Evolutionary conservation across 495 filamentous ascomycete genomes (phyloP), one percentile per base, ranked within the genome.

Genomic region (Aspergillus indologenus): DNA sequence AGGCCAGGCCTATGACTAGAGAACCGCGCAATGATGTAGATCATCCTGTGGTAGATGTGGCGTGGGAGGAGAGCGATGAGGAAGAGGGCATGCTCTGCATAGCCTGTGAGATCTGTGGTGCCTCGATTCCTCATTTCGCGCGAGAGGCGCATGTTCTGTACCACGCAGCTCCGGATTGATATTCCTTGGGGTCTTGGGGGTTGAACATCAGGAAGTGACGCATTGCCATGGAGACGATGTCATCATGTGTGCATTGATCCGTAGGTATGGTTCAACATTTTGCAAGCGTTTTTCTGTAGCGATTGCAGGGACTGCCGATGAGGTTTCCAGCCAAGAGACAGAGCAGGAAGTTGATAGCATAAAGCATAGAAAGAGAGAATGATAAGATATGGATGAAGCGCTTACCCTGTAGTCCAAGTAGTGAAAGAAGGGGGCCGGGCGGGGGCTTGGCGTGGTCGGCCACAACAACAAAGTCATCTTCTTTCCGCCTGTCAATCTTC

Each of bases 121-220:
- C 81, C 17, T 61, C 71, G 5, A 85, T 94, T 56, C 90, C 90
- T 0, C 59, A 74, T 14, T 94, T 92, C 72, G 91, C 90, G 7
- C 79, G 86, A 66, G 61, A 78, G 19, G 90, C 90, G 3, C 91
- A 96, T 71, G 72, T 80, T 60, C 75, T 87, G 53, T 96, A 85
- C 64, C 91, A 96, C 73, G 65, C 62, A 1, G 62, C 26, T 14
- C 18, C 57, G 34, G 55, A 51, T 17, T 47, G 29, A 63, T 57
- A 43, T 26, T 42, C 34, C 7, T 29, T 29, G 26, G 4, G 26
- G 26, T 29, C n/a, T n/a, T n/a, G n/a, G n/a, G n/a, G n/a, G n/a
- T 29, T 3, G 26, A 29, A 29, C 4, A 4, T 29, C 7, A 46
- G 7, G n/a, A 46, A 5, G 45, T 23, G 23, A 22, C 21, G n/a